Evolutionary conservation across 139 green algal genomes (phyloP), one percentile per base, ranked within the genome.

Genomic region (Microglena sp.): DNA sequence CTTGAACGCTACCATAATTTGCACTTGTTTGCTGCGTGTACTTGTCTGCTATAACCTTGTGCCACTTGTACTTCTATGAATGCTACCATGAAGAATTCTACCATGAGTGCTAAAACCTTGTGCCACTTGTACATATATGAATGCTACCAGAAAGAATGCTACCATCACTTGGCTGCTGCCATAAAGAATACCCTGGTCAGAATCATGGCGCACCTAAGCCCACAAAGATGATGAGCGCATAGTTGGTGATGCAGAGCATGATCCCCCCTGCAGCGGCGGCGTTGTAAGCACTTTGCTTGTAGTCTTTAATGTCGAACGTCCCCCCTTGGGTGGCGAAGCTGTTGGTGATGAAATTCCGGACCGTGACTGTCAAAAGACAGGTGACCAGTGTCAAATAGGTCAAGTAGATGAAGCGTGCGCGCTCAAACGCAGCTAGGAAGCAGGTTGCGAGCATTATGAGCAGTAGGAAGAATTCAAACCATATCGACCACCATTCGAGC

Each of bases 391-490:
- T 15, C 11, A 71, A 43, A 33, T 71, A 71, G 3, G 55, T 71
- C 26, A 71, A 24, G 55, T 71, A 71, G 34, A 71, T 71, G 55
- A 71, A 71, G 33, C 65, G 54, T 3, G 65, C 65, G 11, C 55
- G n/a, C 2, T 71, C 65, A 26, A 71, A 71, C 1, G 65, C 65
- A n/a, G 62, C 63, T 22, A 70, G 32, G 46, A 62, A 61, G 45
- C 45, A 50, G 11, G 45, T 61, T 3, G 28, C 62, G 4, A 71
- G 64, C 64, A 72, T 72, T 8, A 72, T 55, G 5, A 66, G 1
- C 29, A 72, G 66, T 27, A 72, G 66, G 43, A 72, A 62, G 32
- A 72, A 66, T 44, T 72, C 35, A 55, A 72, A 72, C 66, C 56
- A 67, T 8, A 72, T 66, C 21, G 27, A 44, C 66, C 66, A 72